phyloP scores from a whole-genome alignment of 768 basidiomycete species.

The Lyophyllum atratum region DNA sequence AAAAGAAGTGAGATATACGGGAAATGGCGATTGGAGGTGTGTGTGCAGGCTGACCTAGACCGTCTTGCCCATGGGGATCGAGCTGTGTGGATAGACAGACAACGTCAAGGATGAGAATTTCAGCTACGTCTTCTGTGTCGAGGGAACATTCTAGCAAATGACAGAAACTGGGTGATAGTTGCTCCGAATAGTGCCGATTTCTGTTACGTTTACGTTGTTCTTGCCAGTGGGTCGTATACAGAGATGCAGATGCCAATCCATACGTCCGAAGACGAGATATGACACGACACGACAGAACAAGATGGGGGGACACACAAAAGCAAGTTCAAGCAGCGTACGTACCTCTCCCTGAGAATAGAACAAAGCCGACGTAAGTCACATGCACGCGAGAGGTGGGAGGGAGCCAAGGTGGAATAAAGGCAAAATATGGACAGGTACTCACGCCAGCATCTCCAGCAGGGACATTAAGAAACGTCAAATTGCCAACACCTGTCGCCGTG shows the following conservation, averaged over 20 bases:
- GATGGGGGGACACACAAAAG: background rate
- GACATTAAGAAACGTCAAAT: constrained; percentile 67
- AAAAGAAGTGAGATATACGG: background rate
- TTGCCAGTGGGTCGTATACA: background rate
- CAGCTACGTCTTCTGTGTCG: background rate
- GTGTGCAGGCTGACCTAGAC: constrained; percentile 40
- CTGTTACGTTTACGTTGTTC: background rate
- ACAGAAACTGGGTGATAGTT: background rate
- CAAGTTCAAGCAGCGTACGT: no score
- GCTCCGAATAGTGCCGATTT: background rate
- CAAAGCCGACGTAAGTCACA: background rate
- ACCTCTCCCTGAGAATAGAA: constrained; percentile 24
- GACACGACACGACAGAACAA: background rate
- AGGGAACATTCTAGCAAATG: background rate
- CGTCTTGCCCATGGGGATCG: constrained; percentile 69
- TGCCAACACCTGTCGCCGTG: constrained; percentile 48
- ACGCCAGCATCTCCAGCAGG: constrained; percentile 60
- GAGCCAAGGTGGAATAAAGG: background rate
- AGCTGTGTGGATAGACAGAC: constrained; percentile 38
- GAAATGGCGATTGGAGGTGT: background rate
- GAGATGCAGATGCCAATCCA: no score
- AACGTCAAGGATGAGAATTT: background rate
- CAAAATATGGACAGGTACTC: background rate
- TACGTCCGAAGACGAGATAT: background rate
- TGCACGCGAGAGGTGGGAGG: background rate